Evolutionary conservation across 345 rosid species (phyloP).

Genomic region (Salix koriyanagi): DNA sequence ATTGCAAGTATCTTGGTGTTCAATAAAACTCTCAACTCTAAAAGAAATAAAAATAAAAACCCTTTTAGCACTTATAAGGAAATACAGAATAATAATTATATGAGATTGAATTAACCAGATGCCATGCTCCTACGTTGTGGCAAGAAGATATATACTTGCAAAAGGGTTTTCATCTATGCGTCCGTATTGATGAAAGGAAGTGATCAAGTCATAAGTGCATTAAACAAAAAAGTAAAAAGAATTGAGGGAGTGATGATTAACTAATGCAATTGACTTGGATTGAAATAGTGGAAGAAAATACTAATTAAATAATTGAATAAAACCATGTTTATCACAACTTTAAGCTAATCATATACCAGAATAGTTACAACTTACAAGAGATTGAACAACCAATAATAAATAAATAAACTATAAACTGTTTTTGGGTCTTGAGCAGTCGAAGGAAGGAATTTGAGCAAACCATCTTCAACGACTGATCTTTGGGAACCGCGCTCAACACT

Average conservation of each 20-base stretch:
- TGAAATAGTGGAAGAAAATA: constrained; percentile 13
- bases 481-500: constrained; percentile 37
- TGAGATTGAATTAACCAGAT: neutral
- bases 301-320: constrained; percentile 1
- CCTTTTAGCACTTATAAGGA: neutral
- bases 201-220: constrained; percentile 14
- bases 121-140: neutral
- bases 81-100: neutral
- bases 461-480: constrained; percentile 20
- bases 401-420: neutral
- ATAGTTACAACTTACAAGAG: neutral
- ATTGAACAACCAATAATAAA: neutral
- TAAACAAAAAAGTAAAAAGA: neutral
- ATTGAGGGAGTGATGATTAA: neutral
- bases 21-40: constrained; percentile 98
- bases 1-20: constrained; percentile 86
- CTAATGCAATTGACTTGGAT: constrained; percentile 15
- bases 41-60: neutral
- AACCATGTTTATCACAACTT: constrained; percentile 1
- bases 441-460: neutral
- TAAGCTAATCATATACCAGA: constrained; percentile 9
- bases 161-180: constrained; percentile 7
- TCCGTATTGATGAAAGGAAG: constrained; percentile 16
- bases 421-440: constrained; percentile 9
- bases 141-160: constrained; percentile 5